Percentiles rank a stretch among this genome's conserved stretches.
phyloP scores from a whole-genome alignment of 106 monocot species.

The Dendrobium nobile region DNA sequence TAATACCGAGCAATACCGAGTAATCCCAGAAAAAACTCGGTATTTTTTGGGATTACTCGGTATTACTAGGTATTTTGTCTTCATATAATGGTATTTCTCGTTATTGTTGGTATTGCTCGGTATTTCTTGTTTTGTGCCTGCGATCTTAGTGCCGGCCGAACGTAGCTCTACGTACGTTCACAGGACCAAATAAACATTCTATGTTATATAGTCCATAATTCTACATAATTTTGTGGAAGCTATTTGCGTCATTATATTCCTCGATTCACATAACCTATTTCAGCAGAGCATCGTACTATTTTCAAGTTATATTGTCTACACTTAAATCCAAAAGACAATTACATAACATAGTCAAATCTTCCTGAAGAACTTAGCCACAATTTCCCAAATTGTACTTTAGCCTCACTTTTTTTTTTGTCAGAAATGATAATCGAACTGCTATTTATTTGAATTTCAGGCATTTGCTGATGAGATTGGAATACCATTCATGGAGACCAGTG shows the following conservation, averaged over 20 bases:
- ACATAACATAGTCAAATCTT: not conserved
- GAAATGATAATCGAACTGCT: not conserved
- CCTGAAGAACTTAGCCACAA: not conserved
- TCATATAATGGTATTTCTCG: no score
- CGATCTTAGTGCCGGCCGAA: no score
- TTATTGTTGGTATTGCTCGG: no score
- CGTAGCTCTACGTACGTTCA: no score
- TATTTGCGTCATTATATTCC: not conserved
- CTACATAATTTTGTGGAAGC: not conserved
- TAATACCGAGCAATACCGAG: no score
- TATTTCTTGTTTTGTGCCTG: no score
- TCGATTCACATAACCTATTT: not conserved
- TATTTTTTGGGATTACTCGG: no score
- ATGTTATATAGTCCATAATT: no score
- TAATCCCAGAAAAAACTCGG: no score
- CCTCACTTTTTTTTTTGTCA: not conserved
- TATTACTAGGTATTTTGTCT: no score
- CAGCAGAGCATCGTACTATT: not conserved
- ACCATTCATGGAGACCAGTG: slow-evolving; percentile 46
- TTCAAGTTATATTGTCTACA: no score
- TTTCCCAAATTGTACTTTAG: not conserved
- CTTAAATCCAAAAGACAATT: not conserved
- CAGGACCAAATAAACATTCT: no score
- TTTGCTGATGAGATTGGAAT: slow-evolving; percentile 48
- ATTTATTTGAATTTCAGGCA: slow-evolving; percentile 7